Percentiles rank a stretch among this genome's conserved stretches.
Conservation (phyloP, 2,329 filamentous ascomycete species). For the Aureobasidium mangrovei region DNA sequence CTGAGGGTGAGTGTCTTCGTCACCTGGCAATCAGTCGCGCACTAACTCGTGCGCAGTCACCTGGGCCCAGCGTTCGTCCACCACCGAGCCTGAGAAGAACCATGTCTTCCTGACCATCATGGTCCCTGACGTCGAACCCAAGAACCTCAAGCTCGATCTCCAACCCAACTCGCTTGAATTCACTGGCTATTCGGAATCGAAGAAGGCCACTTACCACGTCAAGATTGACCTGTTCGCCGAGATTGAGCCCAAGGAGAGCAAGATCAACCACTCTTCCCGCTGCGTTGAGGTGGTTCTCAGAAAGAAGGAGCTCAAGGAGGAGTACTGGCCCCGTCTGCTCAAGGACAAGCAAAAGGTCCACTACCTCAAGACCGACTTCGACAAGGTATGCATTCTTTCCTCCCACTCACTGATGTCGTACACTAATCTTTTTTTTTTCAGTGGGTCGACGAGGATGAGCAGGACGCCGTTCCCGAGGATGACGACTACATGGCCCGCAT, state of each 20-base stretch:
- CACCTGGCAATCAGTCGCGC: not conserved
- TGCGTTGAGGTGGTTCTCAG: constrained; percentile 83
- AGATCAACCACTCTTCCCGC: constrained; percentile 79
- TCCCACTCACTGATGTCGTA: not conserved
- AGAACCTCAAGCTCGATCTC: constrained; percentile 72
- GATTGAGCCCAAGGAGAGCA: constrained; percentile 77
- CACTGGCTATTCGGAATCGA: constrained; percentile 69
- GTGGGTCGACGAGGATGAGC: constrained; percentile 98
- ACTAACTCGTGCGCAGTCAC: constrained; percentile 54
- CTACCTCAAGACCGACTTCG: constrained; percentile 97
- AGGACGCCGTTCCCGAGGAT: constrained; percentile 79
- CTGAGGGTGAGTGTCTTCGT: constrained; percentile 25
- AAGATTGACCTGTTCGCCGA: constrained; percentile 82
- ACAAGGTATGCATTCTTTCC: constrained; percentile 58
- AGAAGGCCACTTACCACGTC: constrained; percentile 80
- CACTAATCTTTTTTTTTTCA: constrained; percentile 22
- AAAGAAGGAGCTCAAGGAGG: constrained; percentile 93
- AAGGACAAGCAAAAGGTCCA: constrained; percentile 86
- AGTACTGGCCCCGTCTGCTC: constrained; percentile 91
- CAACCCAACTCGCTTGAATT: constrained; percentile 70
- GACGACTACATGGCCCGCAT: constrained; percentile 51
- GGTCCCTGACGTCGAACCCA: constrained; percentile 71
- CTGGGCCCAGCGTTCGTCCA: constrained; percentile 94
- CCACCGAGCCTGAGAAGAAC: constrained; percentile 74
- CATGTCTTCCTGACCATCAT: constrained; percentile 88